Base-by-base conservation (phyloP, 2,329 filamentous ascomycete species). In the Colletotrichum karsti region DNA sequence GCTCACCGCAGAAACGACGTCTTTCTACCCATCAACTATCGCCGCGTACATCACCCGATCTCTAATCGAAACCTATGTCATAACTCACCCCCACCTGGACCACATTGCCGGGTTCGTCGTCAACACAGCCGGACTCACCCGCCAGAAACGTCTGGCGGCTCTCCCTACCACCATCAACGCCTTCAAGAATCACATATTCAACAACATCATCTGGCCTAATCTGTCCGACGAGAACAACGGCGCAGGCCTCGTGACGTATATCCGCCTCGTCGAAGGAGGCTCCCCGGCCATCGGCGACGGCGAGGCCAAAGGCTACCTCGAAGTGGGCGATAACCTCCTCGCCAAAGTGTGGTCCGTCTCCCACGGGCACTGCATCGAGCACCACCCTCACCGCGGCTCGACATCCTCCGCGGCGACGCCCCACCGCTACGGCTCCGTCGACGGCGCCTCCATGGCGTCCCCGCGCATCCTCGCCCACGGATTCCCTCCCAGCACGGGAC, bases 191-290 rank as follows among this genome's bases (percentile, higher is more conserved):
- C 95, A 99, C 79, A 93, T 99, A 67, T 99, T 99, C 84, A 99
- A 99, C 80, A 97, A 98, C 75, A 84, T 97, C 65, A 97, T 98
- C 60, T 99, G 96, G 96, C 96, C 96, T 0, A 99, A 99, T 73
- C 82, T 99, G 41, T 97, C 94, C 0, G 95, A 99, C 75, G 96
- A 99, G 80, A 96, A 97, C 77, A 94, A 95, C 35, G 96, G 96
- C 24, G 95, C 95, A 4, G 96, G 96, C 0, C 86, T 99, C 28
- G 90, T 99, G 35, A 97, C 94, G 0, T 98, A 97, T 73, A 91
- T 94, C 77, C 89, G 96, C 15, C 84, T 99, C 9, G 91, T 93
- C 5, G 95, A 98, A 76, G 95, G 95, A 10, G 95, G 95, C 3
- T 96, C 95, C 67, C 90, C 92, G 2, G 91, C 93, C 26, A 84